Evolutionary conservation across 2,329 filamentous ascomycete species (phyloP).

Genomic region (Fusarium sp.): DNA sequence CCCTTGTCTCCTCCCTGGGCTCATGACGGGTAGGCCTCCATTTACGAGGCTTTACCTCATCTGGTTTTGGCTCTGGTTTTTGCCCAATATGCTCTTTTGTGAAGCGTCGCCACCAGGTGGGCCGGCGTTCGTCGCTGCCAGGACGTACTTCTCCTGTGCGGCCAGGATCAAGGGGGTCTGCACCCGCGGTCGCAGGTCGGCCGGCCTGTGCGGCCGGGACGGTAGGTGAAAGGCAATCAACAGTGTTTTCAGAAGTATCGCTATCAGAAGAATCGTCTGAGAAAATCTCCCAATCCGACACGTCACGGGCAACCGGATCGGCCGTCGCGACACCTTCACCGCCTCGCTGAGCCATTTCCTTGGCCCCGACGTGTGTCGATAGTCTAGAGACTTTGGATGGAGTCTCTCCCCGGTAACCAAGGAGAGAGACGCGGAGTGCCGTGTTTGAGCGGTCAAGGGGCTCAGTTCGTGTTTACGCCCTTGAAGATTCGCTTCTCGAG

Average conservation of each 20-base stretch:
- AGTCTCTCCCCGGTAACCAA: conserved; percentile 6
- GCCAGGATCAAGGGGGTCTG: not conserved
- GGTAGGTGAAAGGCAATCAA: conserved; percentile 4
- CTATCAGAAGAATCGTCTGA: conserved; percentile 9
- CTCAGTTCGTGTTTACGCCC: conserved; percentile 2
- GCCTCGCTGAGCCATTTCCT: not conserved
- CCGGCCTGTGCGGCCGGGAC: not conserved
- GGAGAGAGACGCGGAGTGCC: not conserved
- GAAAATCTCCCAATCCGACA: conserved; percentile 18
- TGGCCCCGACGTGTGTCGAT: not conserved
- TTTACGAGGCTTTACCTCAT: not conserved
- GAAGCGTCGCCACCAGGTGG: conserved; percentile 13
- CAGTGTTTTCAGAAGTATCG: conserved; percentile 12
- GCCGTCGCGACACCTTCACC: conserved; percentile 5
- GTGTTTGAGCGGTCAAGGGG: not conserved
- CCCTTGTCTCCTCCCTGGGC: not conserved
- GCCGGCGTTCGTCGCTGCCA: not conserved
- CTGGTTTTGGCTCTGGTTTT: not conserved
- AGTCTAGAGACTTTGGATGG: not conserved
- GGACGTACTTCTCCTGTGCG: not conserved
- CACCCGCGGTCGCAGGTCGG: not conserved
- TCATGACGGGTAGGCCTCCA: not conserved
- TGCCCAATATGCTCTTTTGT: conserved; percentile 5
- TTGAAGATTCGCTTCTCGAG: conserved; percentile 5
- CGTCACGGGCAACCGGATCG: conserved; percentile 1